Evolutionary conservation across 805 yeast species (phyloP), one percentile per base, ranked within the genome.

Genomic region (Komagataella mondaviorum): DNA sequence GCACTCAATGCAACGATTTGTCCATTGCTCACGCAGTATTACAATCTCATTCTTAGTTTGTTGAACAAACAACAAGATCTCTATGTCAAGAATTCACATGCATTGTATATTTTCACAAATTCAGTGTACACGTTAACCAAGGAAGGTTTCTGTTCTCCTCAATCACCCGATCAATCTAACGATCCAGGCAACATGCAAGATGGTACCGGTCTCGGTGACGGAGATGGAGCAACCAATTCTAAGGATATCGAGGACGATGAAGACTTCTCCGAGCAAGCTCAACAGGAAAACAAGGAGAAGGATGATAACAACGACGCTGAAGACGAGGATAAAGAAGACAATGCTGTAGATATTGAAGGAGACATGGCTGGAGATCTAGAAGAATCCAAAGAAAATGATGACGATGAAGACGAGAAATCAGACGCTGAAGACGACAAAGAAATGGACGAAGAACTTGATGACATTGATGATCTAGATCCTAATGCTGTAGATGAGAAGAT

Each of bases 301-400:
- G 78, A 83, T 44, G 78, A 85, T 20, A 75, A 81, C 2, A 83
- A 81, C 7, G 84, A 83, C n/a, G 83, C 80, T 12, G 70, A 68
- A 1, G 69, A 69, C 3, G 83, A 81, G 8, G 84, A 84, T n/a
- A 83, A 80, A 6, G 80, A 88, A 50, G 88, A 88, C 55, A 88
- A 88, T 63, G 97, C 97, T 4, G 89, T 87, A 48, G 96, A 88
- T 49, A 86, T 90, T 63, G 96, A 90, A 59, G 96, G 97, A 43
- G 98, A 93, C 59, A 88, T 93, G 95, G 96, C 93, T 22, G 99
- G 99, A 51, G 81, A 88, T 23, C 65, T 84, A 6, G 96, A 91
- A 65, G 89, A 90, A 56, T 73, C 81, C 12, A 80, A 89, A 7
- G 84, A 78, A 52, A 85, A 76, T 16, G 71, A 78, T 8, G 75